Evolutionary conservation across 1,284 basidiomycete genomes (phyloP), one percentile per base, ranked within the genome.

Genomic region (Phenoliferia sp.): DNA sequence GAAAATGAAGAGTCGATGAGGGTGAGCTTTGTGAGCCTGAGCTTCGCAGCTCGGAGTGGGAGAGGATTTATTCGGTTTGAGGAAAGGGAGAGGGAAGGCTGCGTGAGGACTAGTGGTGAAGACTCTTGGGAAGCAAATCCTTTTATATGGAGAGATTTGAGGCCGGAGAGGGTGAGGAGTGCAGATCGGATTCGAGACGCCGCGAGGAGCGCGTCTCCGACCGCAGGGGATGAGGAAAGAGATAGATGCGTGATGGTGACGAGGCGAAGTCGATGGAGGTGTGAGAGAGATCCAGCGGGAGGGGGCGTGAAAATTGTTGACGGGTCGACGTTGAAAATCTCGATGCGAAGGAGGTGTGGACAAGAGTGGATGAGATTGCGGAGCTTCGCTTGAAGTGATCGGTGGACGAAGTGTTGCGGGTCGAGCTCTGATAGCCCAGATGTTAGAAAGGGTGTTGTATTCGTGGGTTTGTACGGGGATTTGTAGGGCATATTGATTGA

Each of bases 181-280:
- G 66, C 69, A 19, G 63, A 56, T 12, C 69, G 69, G 15, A 71
- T 39, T 3, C 59, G 31, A 2, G 35, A 29, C 0, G 61, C 28
- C 12, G 32, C n/a, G 28, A 66, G 32, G 7, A 16, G 16, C 2
- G 17, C 2, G 3, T 29, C 28, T n/a, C 44, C 35, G n/a, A n/a
- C n/a, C n/a, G n/a, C n/a, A 55, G 26, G 34, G 10, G 19, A 31
- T 2, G 59, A 29, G 22, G 31, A 58, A 31, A 71, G 64, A 0
- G 56, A 50, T 10, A 71, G 57, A 26, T n/a, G 26, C 9, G 66
- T 57, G 39, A 71, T 35, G 15, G 66, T 62, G 3, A 60, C 59
- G 12, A 68, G 58, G n/a, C 67, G 66, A 19, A 66, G 52, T 16
- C 61, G 69, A 34, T 66, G 69, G 0, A 71, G 64, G 54, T 64